Conservation (phyloP, 352 stramenopile genomes). For the Phytophthora macrochlamydospora region DNA sequence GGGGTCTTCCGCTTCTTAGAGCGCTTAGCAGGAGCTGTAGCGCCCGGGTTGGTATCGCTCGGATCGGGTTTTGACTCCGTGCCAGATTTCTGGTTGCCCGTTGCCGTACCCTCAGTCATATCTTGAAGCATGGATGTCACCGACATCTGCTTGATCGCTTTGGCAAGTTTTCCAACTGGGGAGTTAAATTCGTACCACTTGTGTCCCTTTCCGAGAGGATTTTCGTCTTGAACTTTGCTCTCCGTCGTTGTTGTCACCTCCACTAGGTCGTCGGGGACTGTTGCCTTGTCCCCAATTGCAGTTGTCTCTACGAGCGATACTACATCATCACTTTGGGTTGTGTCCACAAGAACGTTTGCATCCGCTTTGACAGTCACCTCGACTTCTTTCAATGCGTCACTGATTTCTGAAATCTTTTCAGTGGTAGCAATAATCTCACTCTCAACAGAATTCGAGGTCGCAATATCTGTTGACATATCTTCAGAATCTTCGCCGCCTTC, state of each 20-base stretch:
- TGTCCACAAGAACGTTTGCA: constrained; percentile 9
- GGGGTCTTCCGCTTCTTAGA: constrained; percentile 15
- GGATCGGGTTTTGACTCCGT: constrained; percentile 1
- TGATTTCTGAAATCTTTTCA: constrained; percentile 5
- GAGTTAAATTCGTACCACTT: neutral
- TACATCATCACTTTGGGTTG: constrained; percentile 2
- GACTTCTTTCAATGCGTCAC: constrained; percentile 15
- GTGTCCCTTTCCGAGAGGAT: constrained; percentile 2
- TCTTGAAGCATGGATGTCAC: constrained; percentile 7
- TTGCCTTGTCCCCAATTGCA: constrained; percentile 2
- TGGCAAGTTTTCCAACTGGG: neutral
- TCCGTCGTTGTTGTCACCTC: neutral
- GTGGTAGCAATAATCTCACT: neutral
- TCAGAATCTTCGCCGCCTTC: neutral
- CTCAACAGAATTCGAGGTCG: neutral
- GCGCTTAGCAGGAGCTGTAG: constrained; percentile 3
- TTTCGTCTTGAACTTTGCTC: constrained; percentile 1
- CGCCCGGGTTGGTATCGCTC: constrained; percentile 1
- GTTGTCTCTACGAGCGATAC: neutral
- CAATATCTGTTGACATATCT: constrained; percentile 1
- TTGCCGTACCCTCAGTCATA: neutral
- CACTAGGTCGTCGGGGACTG: neutral
- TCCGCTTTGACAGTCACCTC: constrained; percentile 20
- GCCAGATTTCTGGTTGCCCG: constrained; percentile 3
- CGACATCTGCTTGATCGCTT: constrained; percentile 10